Evolutionary conservation across 2,329 filamentous ascomycete species (phyloP).

Genomic region (Cytospora piceae): DNA sequence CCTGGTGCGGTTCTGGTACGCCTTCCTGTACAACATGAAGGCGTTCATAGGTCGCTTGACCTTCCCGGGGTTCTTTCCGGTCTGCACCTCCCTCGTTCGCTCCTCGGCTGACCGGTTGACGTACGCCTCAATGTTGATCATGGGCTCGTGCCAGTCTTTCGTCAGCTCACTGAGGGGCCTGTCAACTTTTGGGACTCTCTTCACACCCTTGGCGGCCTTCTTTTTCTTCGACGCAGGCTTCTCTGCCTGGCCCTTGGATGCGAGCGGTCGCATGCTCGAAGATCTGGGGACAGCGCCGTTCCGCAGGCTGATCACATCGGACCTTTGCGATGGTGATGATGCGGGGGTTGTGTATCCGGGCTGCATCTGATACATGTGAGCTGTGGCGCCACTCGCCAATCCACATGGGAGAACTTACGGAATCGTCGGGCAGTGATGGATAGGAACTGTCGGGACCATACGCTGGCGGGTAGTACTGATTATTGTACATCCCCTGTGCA

Average conservation of each 20-base stretch:
- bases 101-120: conserved; percentile 72
- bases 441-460: conserved; percentile 34
- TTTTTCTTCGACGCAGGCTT: conserved; percentile 45
- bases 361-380: conserved; percentile 27
- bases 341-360: conserved; percentile 55
- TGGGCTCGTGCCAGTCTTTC: conserved; percentile 56
- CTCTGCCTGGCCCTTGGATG: conserved; percentile 34
- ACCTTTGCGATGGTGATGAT: conserved; percentile 49
- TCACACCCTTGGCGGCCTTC: conserved; percentile 47
- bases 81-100: conserved; percentile 69
- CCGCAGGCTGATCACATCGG: conserved; percentile 44
- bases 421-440: conserved; percentile 18
- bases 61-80: conserved; percentile 71
- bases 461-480: conserved; percentile 25
- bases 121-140: conserved; percentile 80
- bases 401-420: neutral
- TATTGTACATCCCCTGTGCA: conserved; percentile 14
- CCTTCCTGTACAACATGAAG: conserved; percentile 96
- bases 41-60: conserved; percentile 95
- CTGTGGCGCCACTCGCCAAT: neutral
- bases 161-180: conserved; percentile 74
- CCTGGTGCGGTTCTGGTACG: conserved; percentile 86
- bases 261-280: conserved; percentile 32
- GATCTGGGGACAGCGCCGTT: conserved; percentile 37
- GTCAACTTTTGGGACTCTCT: conserved; percentile 55